Evolutionary conservation across 176 grass and related monocot genomes (phyloP).

Genomic region (Aegilops speltoides): DNA sequence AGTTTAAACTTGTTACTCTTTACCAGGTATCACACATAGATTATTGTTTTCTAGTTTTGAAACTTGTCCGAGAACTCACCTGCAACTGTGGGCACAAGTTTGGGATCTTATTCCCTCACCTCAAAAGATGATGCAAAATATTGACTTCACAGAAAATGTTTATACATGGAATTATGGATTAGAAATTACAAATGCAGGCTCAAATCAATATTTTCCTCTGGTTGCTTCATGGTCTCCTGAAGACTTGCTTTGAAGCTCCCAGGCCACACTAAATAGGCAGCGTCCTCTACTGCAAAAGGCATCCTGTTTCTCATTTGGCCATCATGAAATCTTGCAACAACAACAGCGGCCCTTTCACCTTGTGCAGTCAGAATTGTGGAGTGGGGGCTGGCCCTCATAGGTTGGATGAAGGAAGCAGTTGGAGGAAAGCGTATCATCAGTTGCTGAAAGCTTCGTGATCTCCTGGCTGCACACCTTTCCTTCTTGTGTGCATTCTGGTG

Average conservation of each 20-base stretch:
- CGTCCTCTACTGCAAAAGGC: conserved; percentile 45
- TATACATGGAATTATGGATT: conserved; percentile 22
- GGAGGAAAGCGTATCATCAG: conserved; percentile 39
- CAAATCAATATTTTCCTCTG: conserved; percentile 61
- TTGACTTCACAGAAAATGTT: conserved; percentile 19
- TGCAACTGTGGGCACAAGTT: background rate
- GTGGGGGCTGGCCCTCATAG: conserved; percentile 65
- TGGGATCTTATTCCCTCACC: background rate
- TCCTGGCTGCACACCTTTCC: conserved; percentile 74
- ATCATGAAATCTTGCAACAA: conserved; percentile 48
- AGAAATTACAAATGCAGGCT: conserved; percentile 56
- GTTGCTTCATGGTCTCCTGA: conserved; percentile 28
- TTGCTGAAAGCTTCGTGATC: conserved; percentile 43
- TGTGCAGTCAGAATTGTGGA: conserved; percentile 48
- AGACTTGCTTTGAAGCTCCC: conserved; percentile 63
- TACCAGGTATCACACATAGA: background rate
- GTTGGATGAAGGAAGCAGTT: conserved; percentile 46
- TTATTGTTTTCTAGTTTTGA: background rate
- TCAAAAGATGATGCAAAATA: conserved; percentile 5
- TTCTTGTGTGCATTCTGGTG: conserved; percentile 94
- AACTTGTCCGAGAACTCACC: background rate
- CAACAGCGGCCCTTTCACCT: conserved; percentile 28
- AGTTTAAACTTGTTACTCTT: background rate
- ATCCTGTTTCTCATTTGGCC: conserved; percentile 43
- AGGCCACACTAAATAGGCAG: conserved; percentile 50